Evolutionary conservation across 257 asterid species (phyloP), one percentile per base, ranked within the genome.

Genomic region (Gentiana straminea): DNA sequence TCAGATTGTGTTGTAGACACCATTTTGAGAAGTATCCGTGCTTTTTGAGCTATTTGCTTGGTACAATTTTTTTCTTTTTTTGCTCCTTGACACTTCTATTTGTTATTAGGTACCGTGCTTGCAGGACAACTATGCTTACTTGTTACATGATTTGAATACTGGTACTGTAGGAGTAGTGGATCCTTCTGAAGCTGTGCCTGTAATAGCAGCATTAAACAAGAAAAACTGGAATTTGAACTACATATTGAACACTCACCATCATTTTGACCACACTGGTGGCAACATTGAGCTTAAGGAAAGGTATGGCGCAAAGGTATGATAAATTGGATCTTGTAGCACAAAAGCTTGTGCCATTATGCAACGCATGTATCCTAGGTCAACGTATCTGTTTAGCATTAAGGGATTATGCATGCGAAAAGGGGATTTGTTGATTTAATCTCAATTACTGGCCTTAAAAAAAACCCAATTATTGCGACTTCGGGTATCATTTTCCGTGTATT

Each of bases 111-210:
- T 91, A 45, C 97, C 98, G 13, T 91, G 98, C 60, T 94, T 91
- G 55, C 74, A 64, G 69, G 98, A 87, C 70, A 91, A 91, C 66
- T 91, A 91, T 74, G 98, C 98, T 13, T 91, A 91, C 76, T 73
- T 91, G 57, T 68, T 91, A 61, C 86, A 77, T 58, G 98, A 91
- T 70, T 73, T 79, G 69, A 86, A 83, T 70, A 91, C 98, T 66
- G 98, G 98, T 46, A 84, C 96, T 52, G 95, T 84, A 73, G 98
- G 98, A 70, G 98, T 91, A 35, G 94, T 91, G 60, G 98, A 91
- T 74, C 98, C 97, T 71, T 91, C 97, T 55, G 98, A 91, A 80
- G 78, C 97, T 35, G 61, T 75, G 37, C 98, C 98, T 43, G 60
- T 91, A 50, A 83, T 91, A 50, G 86, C 79, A 59, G 90, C 87